Percentiles rank a stretch among this genome's conserved stretches.
Evolutionary conservation across 768 basidiomycete species (phyloP).

Genomic region (Epithele typhae): DNA sequence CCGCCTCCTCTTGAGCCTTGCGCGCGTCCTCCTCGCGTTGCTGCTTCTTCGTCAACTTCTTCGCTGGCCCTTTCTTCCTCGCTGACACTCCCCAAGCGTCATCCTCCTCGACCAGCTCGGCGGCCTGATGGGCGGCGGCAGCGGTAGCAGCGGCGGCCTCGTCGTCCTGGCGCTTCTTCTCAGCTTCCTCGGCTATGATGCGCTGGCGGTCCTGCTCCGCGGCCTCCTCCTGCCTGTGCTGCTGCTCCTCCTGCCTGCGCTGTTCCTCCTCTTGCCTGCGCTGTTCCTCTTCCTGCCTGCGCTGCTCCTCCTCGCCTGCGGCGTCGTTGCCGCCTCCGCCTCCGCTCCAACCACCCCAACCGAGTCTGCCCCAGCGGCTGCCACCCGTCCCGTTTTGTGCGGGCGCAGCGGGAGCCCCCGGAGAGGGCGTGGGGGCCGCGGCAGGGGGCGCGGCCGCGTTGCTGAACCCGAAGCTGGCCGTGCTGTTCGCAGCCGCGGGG

Average conservation of each 20-base stretch:
- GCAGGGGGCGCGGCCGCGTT: neutral
- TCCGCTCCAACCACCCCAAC: constrained; percentile 12
- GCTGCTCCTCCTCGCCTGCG: constrained; percentile 13
- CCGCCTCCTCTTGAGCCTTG: constrained; percentile 7
- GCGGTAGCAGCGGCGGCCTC: neutral
- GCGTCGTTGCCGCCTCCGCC: constrained; percentile 7
- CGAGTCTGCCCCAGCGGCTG: neutral
- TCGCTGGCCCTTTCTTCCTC: constrained; percentile 14
- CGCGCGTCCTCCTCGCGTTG: constrained; percentile 6
- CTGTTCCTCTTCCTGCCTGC: constrained; percentile 16
- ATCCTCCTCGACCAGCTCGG: constrained; percentile 22
- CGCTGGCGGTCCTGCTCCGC: constrained; percentile 7
- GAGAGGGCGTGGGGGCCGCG: too few species aligned
- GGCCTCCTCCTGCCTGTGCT: constrained; percentile 11
- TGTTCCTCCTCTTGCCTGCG: constrained; percentile 17
- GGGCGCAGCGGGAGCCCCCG: constrained; percentile 1
- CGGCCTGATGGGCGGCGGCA: neutral
- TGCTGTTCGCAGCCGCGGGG: constrained; percentile 3
- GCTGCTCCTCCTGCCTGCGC: constrained; percentile 16
- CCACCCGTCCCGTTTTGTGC: neutral
- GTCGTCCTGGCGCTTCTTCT: constrained; percentile 1
- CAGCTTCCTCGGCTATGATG: constrained; percentile 13
- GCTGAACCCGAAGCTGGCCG: neutral
- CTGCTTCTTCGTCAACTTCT: constrained; percentile 15
- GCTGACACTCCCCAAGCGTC: constrained; percentile 7